Evolutionary conservation across 257 asterid species (phyloP).

Genomic region (Gardenia jasminoides): DNA sequence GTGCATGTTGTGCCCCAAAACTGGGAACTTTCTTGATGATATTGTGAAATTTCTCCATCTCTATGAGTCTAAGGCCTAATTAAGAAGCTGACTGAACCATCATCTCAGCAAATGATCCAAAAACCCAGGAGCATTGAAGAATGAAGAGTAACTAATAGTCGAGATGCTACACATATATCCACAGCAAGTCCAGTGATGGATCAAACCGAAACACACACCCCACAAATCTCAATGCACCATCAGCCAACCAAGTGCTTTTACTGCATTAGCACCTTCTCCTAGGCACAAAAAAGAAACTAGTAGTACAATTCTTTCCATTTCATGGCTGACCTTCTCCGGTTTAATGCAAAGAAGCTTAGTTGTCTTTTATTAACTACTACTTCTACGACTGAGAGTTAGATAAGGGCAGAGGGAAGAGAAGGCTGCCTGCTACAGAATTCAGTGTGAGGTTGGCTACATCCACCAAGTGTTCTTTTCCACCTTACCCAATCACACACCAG

Average conservation of each 20-base stretch:
- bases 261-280: slow-evolving; percentile 40
- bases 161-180: neutral
- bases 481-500: slow-evolving; percentile 22
- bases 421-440: slow-evolving; percentile 16
- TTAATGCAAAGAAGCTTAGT: slow-evolving; percentile 35
- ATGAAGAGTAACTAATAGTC: neutral
- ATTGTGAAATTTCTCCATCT: slow-evolving; percentile 6
- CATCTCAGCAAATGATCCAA: slow-evolving; percentile 27
- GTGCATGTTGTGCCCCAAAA: slow-evolving; percentile 23
- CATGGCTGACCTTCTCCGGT: slow-evolving; percentile 11
- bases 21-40: slow-evolving; percentile 22
- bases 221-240: slow-evolving; percentile 44
- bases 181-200: neutral
- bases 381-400: slow-evolving; percentile 28
- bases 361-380: slow-evolving; percentile 13
- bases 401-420: slow-evolving; percentile 13
- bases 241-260: slow-evolving; percentile 36
- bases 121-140: slow-evolving; percentile 31
- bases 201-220: slow-evolving; percentile 6
- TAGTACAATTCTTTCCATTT: neutral
- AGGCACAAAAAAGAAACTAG: slow-evolving; percentile 24
- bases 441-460: slow-evolving; percentile 7
- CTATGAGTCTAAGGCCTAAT: neutral
- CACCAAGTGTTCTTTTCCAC: slow-evolving; percentile 20
- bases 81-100: neutral